These are phyloP conservation scores for Wickerhamiella nectarea DNA, from an alignment of 805 yeast genomes.

Conservation along the genomic window DNA sequence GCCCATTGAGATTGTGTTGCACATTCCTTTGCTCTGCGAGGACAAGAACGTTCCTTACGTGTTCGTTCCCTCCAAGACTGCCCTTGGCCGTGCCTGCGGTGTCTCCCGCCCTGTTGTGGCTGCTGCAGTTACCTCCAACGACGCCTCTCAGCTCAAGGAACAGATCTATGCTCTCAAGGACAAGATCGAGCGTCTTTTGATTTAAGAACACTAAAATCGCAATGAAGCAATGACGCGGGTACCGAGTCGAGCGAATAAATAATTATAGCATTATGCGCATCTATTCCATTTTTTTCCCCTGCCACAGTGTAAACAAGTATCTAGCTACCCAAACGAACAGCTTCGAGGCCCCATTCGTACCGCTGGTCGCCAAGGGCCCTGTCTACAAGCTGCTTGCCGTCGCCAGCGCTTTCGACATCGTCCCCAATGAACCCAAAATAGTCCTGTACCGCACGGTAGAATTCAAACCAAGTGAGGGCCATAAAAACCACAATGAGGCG, in stretches of 20 bases:
- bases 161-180: slow-evolving; percentile 97
- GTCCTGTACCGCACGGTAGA: slow-evolving; percentile 49
- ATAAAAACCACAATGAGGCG: slow-evolving; percentile 62
- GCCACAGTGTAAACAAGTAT: too few relatives aligned
- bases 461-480: slow-evolving; percentile 44
- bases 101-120: slow-evolving; percentile 99
- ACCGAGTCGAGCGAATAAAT: slow-evolving; percentile 14
- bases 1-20: slow-evolving; percentile 96
- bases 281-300: not conserved
- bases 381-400: slow-evolving; percentile 26
- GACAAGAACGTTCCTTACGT: slow-evolving; percentile 99
- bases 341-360: slow-evolving; percentile 16
- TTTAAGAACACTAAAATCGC: slow-evolving; percentile 32
- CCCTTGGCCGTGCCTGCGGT: slow-evolving; percentile 99
- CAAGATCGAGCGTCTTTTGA: slow-evolving; percentile 94
- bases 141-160: slow-evolving; percentile 92
- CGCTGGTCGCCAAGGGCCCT: slow-evolving; percentile 22
- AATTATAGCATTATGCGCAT: too few relatives aligned
- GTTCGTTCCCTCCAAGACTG: slow-evolving; percentile 95
- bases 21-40: slow-evolving; percentile 94
- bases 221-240: slow-evolving; percentile 16
- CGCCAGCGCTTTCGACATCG: slow-evolving; percentile 19
- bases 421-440: slow-evolving; percentile 30
- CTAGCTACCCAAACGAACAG: not conserved
- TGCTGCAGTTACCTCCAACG: slow-evolving; percentile 96